These are phyloP conservation scores for Hydnomerulius pinastri DNA, from an alignment of 768 basidiomycete species.

Conservation along the genomic window DNA sequence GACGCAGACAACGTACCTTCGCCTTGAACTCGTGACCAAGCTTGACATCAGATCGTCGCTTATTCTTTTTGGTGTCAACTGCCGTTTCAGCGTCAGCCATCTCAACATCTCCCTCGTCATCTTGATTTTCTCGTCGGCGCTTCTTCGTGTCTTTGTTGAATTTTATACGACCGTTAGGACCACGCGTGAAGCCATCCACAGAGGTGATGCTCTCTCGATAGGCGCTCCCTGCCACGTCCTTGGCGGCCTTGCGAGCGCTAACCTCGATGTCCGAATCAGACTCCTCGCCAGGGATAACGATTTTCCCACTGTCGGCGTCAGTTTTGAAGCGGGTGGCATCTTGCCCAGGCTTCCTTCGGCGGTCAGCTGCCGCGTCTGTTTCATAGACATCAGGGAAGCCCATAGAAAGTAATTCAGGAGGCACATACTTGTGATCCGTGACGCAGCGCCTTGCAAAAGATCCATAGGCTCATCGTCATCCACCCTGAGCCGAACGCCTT, in stretches of 20 bases:
- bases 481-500: constrained; percentile 68
- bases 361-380: constrained; percentile 46
- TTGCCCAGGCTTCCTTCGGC: constrained; percentile 78
- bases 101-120: constrained; percentile 64
- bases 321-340: constrained; percentile 87
- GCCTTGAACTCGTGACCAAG: constrained; percentile 93
- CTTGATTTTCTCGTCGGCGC: constrained; percentile 70
- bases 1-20: constrained; percentile 59
- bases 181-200: constrained; percentile 87
- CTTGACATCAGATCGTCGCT: constrained; percentile 53
- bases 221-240: constrained; percentile 68
- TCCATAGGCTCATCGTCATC: constrained; percentile 97
- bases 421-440: constrained; percentile 67
- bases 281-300: constrained; percentile 69
- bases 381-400: constrained; percentile 5
- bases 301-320: constrained; percentile 79
- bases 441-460: constrained; percentile 77
- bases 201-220: constrained; percentile 84
- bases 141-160: constrained; percentile 99
- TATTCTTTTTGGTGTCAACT: constrained; percentile 46
- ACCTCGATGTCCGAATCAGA: constrained; percentile 48
- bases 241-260: constrained; percentile 41
- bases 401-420: not conserved
- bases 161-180: constrained; percentile 81
- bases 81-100: constrained; percentile 69